These are phyloP conservation scores for Talaromyces nanjingensis DNA, from an alignment of 495 filamentous ascomycete genomes.

Conservation along the genomic window DNA sequence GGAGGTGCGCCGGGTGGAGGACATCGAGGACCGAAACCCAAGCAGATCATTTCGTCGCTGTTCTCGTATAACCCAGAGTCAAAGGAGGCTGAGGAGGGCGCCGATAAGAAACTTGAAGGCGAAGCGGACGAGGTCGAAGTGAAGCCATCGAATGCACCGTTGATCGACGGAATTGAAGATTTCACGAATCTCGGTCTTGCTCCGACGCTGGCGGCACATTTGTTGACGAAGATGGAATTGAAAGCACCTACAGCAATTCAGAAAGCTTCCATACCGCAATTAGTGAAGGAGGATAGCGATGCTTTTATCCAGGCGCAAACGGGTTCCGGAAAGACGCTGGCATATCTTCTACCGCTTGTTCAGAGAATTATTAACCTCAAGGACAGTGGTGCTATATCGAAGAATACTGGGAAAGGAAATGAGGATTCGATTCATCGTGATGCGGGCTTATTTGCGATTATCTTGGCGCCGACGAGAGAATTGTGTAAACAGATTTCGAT, in stretches of 20 bases:
- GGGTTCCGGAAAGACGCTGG: constrained; percentile 92
- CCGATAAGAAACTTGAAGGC: constrained; percentile 32
- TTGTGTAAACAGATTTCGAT: constrained; percentile 85
- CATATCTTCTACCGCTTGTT: constrained; percentile 86
- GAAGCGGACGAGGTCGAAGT: constrained; percentile 45
- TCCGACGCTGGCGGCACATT: constrained; percentile 65
- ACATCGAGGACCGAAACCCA: constrained; percentile 20
- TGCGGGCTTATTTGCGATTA: constrained; percentile 86
- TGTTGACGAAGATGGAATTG: constrained; percentile 78
- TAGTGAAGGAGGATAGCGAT: constrained; percentile 77
- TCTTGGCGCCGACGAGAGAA: constrained; percentile 88
- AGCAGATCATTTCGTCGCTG: constrained; percentile 75
- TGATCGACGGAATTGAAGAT: constrained; percentile 72
- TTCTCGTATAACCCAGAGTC: constrained; percentile 81
- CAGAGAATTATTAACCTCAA: constrained; percentile 65
- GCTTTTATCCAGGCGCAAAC: constrained; percentile 97
- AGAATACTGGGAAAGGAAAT: constrained; percentile 21
- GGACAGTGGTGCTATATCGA: constrained; percentile 13
- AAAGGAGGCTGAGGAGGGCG: constrained; percentile 30
- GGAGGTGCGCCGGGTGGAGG: constrained; percentile 7
- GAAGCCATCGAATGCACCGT: constrained; percentile 88
- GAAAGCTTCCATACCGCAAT: constrained; percentile 70
- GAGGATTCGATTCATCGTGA: constrained; percentile 58
- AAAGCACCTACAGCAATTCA: constrained; percentile 93
- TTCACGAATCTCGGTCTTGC: constrained; percentile 81